Conservation (phyloP, 108 stramenopile species). For the Skeletonema potamos region DNA sequence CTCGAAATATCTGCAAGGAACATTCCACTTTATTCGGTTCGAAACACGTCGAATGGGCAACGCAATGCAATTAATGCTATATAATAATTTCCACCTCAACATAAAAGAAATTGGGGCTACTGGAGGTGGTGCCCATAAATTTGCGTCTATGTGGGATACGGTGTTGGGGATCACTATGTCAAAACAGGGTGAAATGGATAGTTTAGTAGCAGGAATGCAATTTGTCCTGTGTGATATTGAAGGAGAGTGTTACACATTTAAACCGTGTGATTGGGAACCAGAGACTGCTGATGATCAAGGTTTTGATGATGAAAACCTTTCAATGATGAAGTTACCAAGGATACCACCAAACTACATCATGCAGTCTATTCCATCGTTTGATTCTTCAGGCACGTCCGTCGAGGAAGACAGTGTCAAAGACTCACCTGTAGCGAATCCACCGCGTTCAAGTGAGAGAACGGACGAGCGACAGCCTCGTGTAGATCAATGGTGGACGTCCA, state of each 20-base stretch:
- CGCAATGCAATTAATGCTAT: slow-evolving; percentile 89
- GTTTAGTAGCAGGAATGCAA: slow-evolving; percentile 96
- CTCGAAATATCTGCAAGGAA: slow-evolving; percentile 87
- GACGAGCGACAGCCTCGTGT: slow-evolving; percentile 24
- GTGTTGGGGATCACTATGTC: slow-evolving; percentile 86
- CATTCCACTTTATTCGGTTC: slow-evolving; percentile 95
- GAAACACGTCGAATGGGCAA: slow-evolving; percentile 92
- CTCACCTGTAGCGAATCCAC: background rate
- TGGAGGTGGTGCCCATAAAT: slow-evolving; percentile 98
- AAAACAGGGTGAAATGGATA: slow-evolving; percentile 95
- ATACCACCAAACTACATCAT: background rate
- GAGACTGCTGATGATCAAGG: background rate
- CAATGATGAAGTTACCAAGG: background rate
- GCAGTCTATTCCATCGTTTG: background rate
- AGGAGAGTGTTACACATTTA: slow-evolving; percentile 96
- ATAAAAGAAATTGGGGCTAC: slow-evolving; percentile 84
- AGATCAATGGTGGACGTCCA: slow-evolving; percentile 86
- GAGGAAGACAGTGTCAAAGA: background rate
- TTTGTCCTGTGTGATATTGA: slow-evolving; percentile 90
- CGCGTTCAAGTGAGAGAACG: background rate
- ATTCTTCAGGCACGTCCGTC: background rate
- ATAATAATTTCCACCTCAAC: slow-evolving; percentile 77
- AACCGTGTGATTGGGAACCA: slow-evolving; percentile 55
- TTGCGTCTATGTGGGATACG: slow-evolving; percentile 79
- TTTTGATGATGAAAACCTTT: background rate